phyloP scores from a whole-genome alignment of 202 grass and related monocot species.

The Saccharum hybrid region DNA sequence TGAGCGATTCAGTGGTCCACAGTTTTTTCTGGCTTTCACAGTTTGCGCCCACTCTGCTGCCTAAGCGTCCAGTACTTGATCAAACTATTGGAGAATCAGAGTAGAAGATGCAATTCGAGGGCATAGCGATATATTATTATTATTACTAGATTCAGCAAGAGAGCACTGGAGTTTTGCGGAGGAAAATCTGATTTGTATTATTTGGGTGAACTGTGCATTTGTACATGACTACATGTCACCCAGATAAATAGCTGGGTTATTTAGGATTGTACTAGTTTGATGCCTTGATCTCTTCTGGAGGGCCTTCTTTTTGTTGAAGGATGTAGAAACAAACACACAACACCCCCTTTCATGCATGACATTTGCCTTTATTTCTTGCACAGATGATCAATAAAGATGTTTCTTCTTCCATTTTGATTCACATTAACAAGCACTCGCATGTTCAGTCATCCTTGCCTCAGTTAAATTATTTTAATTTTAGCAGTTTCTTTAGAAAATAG shows the following conservation, averaged over 20 bases:
- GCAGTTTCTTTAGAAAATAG: not conserved
- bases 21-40: not conserved
- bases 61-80: not conserved
- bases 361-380: conserved; percentile 32
- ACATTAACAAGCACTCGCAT: not conserved
- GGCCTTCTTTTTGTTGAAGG: not conserved
- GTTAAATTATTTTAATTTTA: not conserved
- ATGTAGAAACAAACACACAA: conserved; percentile 24
- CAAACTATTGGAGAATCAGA: conserved; percentile 23
- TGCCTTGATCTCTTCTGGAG: conserved; percentile 3
- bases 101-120: not conserved
- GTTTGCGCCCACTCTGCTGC: not conserved
- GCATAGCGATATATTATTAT: not conserved
- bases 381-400: conserved; percentile 53
- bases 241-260: conserved; percentile 27
- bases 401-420: not conserved
- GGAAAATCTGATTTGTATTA: conserved; percentile 3
- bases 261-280: conserved; percentile 14
- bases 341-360: conserved; percentile 17
- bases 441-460: not conserved
- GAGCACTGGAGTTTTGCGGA: conserved; percentile 18
- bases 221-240: conserved; percentile 45
- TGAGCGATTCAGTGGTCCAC: not conserved
- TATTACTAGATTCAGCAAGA: conserved; percentile 6
- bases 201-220: conserved; percentile 23